Conservation (phyloP, 2,329 filamentous ascomycete genomes). For the Dothidotthia symphoricarpi region DNA sequence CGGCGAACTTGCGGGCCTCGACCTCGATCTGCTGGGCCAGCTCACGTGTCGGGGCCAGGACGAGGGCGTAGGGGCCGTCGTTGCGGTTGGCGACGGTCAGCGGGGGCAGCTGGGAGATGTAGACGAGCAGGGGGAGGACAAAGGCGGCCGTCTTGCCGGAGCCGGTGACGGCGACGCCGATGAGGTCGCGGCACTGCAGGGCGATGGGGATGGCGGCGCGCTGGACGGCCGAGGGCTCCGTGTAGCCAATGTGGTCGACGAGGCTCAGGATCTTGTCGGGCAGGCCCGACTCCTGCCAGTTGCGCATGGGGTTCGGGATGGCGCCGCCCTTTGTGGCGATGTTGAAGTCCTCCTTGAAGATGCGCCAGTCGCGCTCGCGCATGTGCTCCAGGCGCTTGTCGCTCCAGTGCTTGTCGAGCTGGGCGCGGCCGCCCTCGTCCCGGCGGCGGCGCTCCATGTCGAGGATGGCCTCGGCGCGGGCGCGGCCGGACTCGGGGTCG, state of each 20-base stretch:
- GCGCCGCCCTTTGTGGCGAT: constrained; percentile 90
- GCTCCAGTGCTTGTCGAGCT: constrained; percentile 90
- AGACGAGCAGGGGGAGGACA: constrained; percentile 84
- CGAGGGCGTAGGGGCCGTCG: constrained; percentile 95
- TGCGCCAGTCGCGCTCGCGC: constrained; percentile 97
- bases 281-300: constrained; percentile 81
- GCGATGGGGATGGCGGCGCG: constrained; percentile 94
- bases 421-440: constrained; percentile 69
- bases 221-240: constrained; percentile 88
- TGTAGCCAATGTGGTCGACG: constrained; percentile 81
- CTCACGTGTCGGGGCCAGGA: constrained; percentile 94
- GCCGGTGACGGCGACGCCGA: constrained; percentile 95
- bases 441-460: constrained; percentile 79
- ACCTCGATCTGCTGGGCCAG: constrained; percentile 95
- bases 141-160: constrained; percentile 98
- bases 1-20: constrained; percentile 89
- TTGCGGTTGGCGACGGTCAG: constrained; percentile 84
- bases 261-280: constrained; percentile 77
- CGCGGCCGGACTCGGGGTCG: constrained; percentile 72
- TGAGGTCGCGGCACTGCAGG: constrained; percentile 88
- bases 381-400: constrained; percentile 91
- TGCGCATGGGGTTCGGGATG: constrained; percentile 95
- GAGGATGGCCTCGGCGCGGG: constrained; percentile 75
- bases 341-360: constrained; percentile 99
- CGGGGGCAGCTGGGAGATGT: constrained; percentile 86